phyloP scores from a whole-genome alignment of 257 asterid species.

The Penstemon barbatus region DNA sequence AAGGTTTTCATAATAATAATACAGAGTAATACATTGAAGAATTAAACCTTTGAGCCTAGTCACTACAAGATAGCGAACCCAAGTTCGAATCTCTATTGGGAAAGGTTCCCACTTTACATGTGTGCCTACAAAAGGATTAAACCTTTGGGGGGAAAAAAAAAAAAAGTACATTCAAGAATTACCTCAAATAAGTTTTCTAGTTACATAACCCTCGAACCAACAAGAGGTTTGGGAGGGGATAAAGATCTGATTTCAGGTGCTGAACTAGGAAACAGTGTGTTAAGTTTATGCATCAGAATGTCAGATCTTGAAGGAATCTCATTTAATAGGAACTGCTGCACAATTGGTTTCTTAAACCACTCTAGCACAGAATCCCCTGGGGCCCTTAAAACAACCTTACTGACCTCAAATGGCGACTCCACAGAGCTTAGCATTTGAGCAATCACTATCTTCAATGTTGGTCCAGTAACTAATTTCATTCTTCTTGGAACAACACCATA shows the following conservation, averaged over 20 bases:
- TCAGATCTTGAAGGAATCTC: constrained; percentile 98
- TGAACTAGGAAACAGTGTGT: constrained; percentile 80
- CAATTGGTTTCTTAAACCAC: constrained; percentile 98
- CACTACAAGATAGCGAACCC: too few species aligned
- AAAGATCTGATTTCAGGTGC: constrained; percentile 94
- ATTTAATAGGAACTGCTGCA: constrained; percentile 87
- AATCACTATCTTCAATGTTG: constrained; percentile 81
- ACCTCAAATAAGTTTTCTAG: constrained; percentile 26
- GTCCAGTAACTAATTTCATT: constrained; percentile 92
- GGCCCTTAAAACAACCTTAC: constrained; percentile 86
- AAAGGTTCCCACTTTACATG: too few species aligned
- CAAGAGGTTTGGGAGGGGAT: constrained; percentile 85
- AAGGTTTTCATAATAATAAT: too few species aligned
- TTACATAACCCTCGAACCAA: constrained; percentile 50
- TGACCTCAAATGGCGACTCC: too few species aligned
- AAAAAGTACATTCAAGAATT: constrained; percentile 1
- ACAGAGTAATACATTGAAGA: too few species aligned
- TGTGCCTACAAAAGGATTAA: too few species aligned
- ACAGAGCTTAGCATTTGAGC: constrained; percentile 72
- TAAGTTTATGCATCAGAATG: constrained; percentile 94
- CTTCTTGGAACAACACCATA: constrained; percentile 94
- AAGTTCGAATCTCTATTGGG: too few species aligned
- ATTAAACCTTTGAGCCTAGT: too few species aligned
- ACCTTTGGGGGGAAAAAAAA: too few species aligned
- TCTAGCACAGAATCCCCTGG: constrained; percentile 91